These are phyloP conservation scores for Claviceps capensis DNA, from an alignment of 2,329 filamentous ascomycete species.

Conservation along the genomic window DNA sequence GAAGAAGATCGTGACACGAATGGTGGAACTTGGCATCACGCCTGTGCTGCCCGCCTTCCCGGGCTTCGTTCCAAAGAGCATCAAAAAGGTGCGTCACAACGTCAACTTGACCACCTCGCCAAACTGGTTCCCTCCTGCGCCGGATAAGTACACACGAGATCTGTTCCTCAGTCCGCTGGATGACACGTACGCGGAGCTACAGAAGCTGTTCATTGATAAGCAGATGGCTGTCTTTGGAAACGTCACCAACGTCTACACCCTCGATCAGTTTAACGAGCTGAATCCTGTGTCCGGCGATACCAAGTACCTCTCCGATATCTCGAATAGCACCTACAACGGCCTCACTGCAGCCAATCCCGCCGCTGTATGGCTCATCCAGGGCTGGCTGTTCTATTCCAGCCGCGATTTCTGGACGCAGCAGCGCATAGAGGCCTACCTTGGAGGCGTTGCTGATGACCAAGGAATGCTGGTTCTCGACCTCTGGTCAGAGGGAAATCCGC, in stretches of 20 bases:
- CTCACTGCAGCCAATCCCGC: conserved; percentile 33
- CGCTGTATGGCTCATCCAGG: conserved; percentile 39
- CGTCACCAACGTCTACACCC: conserved; percentile 32
- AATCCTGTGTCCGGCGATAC: conserved; percentile 30
- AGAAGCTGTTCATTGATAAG: conserved; percentile 31
- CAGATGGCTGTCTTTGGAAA: conserved; percentile 33
- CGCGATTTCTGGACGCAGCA: conserved; percentile 29
- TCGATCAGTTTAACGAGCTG: conserved; percentile 41
- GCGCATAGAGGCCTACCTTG: conserved; percentile 33
- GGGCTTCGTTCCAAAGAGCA: conserved; percentile 31
- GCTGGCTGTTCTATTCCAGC: conserved; percentile 34
- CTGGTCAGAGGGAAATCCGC: conserved; percentile 32
- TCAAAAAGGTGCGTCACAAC: conserved; percentile 26
- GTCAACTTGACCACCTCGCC: conserved; percentile 29
- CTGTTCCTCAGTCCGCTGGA: conserved; percentile 35
- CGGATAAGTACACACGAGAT: conserved; percentile 27
- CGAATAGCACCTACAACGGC: conserved; percentile 27
- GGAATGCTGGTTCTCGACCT: conserved; percentile 39
- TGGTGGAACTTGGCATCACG: conserved; percentile 39
- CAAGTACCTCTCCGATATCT: conserved; percentile 21
- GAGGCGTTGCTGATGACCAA: conserved; percentile 25
- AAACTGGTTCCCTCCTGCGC: conserved; percentile 21
- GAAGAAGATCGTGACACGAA: conserved; percentile 32
- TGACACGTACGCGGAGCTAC: conserved; percentile 26
- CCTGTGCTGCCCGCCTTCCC: conserved; percentile 37